Conservation (phyloP, 441 rosid genomes). For the Gossypium aridum region DNA sequence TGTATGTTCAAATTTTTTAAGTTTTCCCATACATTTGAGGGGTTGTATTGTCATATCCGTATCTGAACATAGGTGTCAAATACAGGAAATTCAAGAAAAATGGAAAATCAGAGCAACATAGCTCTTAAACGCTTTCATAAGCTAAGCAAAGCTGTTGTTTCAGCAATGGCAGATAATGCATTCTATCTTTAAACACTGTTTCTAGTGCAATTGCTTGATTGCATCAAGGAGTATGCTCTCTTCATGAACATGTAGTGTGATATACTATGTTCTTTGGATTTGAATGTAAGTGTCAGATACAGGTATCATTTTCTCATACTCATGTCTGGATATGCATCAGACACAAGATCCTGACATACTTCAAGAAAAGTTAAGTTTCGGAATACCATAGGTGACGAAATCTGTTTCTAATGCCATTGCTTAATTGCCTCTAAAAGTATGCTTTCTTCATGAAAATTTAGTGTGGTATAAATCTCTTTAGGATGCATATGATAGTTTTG, state of each 20-base stretch:
- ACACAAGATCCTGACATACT: neutral
- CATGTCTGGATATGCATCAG: neutral
- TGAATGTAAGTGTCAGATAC: neutral
- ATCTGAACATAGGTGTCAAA: neutral
- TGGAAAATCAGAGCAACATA: neutral
- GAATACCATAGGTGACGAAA: neutral
- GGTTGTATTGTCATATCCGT: neutral
- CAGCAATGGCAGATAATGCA: neutral
- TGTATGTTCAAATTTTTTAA: too few relatives aligned
- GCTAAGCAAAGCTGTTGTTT: neutral
- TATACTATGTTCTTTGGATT: neutral
- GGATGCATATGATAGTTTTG: neutral
- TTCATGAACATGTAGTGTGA: neutral
- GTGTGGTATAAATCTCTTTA: neutral
- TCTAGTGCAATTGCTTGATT: neutral
- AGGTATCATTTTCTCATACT: neutral
- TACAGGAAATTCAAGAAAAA: neutral
- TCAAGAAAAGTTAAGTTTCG: neutral
- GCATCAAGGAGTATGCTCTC: neutral
- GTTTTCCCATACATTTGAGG: too few relatives aligned
- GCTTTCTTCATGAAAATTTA: neutral
- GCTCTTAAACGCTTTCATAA: conserved; percentile 1
- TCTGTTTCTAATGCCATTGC: neutral
- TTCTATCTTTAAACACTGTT: neutral
- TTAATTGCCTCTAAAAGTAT: neutral